phyloP scores from a whole-genome alignment of 2,329 filamentous ascomycete genomes.

The Ceratocystis huliohia region DNA sequence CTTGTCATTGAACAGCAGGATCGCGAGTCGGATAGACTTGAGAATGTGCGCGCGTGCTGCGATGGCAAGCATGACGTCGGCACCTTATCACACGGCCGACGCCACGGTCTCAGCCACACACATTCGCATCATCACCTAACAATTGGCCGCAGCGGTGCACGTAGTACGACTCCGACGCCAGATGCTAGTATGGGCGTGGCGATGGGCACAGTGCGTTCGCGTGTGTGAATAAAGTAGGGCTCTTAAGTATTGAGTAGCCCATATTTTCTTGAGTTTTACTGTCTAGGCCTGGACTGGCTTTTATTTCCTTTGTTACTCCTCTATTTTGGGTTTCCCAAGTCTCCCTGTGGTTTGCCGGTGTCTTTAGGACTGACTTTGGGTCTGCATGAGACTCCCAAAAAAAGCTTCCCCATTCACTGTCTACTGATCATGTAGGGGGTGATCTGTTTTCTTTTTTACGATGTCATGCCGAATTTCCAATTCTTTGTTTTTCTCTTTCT shows the following conservation, averaged over 20 bases:
- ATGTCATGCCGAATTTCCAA: constrained; percentile 8
- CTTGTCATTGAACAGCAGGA: constrained; percentile 69
- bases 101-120: constrained; percentile 7
- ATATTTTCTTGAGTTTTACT: constrained; percentile 7
- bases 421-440: too few relatives aligned
- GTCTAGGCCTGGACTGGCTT: background rate
- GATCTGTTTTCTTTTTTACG: background rate
- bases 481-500: background rate
- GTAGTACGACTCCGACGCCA: constrained; percentile 10
- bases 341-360: background rate
- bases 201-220: constrained; percentile 11
- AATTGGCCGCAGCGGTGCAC: background rate
- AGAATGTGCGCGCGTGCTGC: constrained; percentile 94
- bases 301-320: background rate
- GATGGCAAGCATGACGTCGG: constrained; percentile 83
- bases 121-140: constrained; percentile 13
- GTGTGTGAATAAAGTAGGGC: background rate
- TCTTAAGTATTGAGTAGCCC: background rate
- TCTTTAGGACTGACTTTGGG: too few relatives aligned
- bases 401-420: too few relatives aligned
- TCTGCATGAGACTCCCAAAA: too few relatives aligned
- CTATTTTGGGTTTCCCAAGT: background rate
- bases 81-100: constrained; percentile 31
- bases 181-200: background rate
- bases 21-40: constrained; percentile 62